Evolutionary conservation across 768 basidiomycete genomes (phyloP).

Genomic region (Lentinula detonsa): DNA sequence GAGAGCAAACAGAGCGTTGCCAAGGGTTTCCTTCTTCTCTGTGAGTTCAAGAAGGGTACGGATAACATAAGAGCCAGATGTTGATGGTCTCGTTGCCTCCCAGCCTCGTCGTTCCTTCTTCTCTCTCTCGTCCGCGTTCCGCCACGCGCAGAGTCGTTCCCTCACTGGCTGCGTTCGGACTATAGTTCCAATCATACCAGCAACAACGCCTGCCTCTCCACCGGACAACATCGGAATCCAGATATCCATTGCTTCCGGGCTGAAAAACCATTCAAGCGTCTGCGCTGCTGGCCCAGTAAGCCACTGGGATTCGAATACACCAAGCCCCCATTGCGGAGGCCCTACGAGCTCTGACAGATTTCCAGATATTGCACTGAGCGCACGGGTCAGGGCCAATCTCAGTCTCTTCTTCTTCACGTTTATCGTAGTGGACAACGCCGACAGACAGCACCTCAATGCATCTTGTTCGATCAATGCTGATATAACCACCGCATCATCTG

Average conservation of each 20-base stretch:
- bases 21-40: conserved; percentile 43
- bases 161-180: conserved; percentile 1
- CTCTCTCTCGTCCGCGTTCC: background rate
- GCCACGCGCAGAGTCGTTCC: background rate
- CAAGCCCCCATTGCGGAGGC: conserved; percentile 62
- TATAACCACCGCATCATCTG: conserved; percentile 47
- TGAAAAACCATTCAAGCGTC: conserved; percentile 6
- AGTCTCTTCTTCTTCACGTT: conserved; percentile 19
- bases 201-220: background rate
- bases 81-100: background rate
- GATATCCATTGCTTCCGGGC: conserved; percentile 59
- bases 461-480: conserved; percentile 49
- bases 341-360: conserved; percentile 66
- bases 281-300: conserved; percentile 8
- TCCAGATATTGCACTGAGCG: conserved; percentile 50
- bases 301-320: conserved; percentile 28
- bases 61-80: conserved; percentile 52
- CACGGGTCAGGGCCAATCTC: conserved; percentile 56
- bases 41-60: conserved; percentile 39
- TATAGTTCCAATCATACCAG: background rate
- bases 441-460: conserved; percentile 55
- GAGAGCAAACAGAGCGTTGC: conserved; percentile 58
- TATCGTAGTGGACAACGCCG: conserved; percentile 41
- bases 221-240: conserved; percentile 54
- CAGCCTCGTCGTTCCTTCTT: conserved; percentile 2